phyloP scores from a whole-genome alignment of 2,329 filamentous ascomycete species.

The Scedosporium apiospermum region DNA sequence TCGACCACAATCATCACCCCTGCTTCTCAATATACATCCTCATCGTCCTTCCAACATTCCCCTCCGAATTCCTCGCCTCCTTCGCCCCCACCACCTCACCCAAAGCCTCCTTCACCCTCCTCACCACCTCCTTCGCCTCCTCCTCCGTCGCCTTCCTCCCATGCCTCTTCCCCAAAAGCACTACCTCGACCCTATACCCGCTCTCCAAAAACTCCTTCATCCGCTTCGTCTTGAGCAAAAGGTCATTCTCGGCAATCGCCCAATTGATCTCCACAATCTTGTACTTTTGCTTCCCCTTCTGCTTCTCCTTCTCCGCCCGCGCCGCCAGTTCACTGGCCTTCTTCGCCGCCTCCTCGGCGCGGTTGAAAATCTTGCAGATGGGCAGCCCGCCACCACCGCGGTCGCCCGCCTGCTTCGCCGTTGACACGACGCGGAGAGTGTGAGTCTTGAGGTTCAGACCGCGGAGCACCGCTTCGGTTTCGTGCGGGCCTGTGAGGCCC shows the following conservation, averaged over 20 bases:
- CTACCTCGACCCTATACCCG: slow-evolving; percentile 65
- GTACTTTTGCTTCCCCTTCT: slow-evolving; percentile 28
- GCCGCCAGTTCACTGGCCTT: slow-evolving; percentile 26
- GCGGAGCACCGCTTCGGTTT: slow-evolving; percentile 29
- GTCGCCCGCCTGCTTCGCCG: slow-evolving; percentile 18
- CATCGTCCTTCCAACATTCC: slow-evolving; percentile 31
- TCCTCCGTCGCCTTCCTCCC: slow-evolving; percentile 47
- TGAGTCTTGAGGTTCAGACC: slow-evolving; percentile 22
- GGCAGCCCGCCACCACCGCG: slow-evolving; percentile 22
- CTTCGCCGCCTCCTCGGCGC: slow-evolving; percentile 36
- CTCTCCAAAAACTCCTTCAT: slow-evolving; percentile 61
- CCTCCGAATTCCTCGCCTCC: slow-evolving; percentile 35
- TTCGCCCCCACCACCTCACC: slow-evolving; percentile 24
- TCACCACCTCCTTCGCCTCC: slow-evolving; percentile 51
- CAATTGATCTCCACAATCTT: slow-evolving; percentile 90
- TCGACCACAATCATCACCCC: background rate
- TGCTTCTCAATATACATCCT: slow-evolving; percentile 30
- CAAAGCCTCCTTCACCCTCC: slow-evolving; percentile 10
- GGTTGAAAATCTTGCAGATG: slow-evolving; percentile 63
- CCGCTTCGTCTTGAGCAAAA: slow-evolving; percentile 60
- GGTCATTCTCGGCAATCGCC: slow-evolving; percentile 69
- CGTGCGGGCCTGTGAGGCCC: slow-evolving; percentile 26
- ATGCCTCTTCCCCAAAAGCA: slow-evolving; percentile 54
- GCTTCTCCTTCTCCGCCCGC: slow-evolving; percentile 33
- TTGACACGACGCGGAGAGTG: slow-evolving; percentile 31